A percentile compares a stretch with the other conserved stretches of the same genome.
Evolutionary conservation across 2,329 filamentous ascomycete species (phyloP).

Genomic region (Claviceps pazoutovae): DNA sequence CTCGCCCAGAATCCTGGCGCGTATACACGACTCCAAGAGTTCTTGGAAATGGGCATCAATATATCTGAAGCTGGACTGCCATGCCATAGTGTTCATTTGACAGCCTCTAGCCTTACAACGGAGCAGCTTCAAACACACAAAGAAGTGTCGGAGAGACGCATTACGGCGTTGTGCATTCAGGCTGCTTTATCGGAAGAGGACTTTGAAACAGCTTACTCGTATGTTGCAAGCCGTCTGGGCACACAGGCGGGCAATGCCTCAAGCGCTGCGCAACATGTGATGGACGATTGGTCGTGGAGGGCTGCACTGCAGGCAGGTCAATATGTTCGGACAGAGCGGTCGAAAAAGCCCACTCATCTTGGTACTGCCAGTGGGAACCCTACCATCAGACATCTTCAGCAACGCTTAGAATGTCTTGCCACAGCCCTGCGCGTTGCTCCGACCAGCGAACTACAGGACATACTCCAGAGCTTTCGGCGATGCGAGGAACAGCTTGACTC

Average conservation of each 20-base stretch:
- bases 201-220: constrained; percentile 79
- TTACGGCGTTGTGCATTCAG: constrained; percentile 70
- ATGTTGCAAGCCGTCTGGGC: constrained; percentile 57
- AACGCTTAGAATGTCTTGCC: constrained; percentile 67
- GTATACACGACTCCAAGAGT: constrained; percentile 61
- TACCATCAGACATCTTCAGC: constrained; percentile 59
- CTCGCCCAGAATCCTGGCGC: constrained; percentile 61
- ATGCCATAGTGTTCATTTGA: constrained; percentile 3
- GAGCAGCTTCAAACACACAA: constrained; percentile 13
- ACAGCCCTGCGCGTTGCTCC: constrained; percentile 64
- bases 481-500: constrained; percentile 66
- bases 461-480: constrained; percentile 59
- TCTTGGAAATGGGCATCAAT: constrained; percentile 53
- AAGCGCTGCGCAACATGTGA: constrained; percentile 1
- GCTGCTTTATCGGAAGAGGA: constrained; percentile 62
- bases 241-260: constrained; percentile 6
- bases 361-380: constrained; percentile 45
- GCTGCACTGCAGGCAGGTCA: constrained; percentile 68
- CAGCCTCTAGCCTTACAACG: neutral
- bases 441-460: constrained; percentile 53
- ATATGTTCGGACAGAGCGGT: constrained; percentile 44
- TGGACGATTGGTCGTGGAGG: constrained; percentile 62
- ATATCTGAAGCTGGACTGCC: constrained; percentile 47
- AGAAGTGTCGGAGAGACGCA: constrained; percentile 43
- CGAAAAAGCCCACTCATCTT: constrained; percentile 42